Percentiles rank a stretch among this genome's conserved stretches.
Evolutionary conservation across 495 filamentous ascomycete species (phyloP).

Genomic region (Amniculicola lignicola): DNA sequence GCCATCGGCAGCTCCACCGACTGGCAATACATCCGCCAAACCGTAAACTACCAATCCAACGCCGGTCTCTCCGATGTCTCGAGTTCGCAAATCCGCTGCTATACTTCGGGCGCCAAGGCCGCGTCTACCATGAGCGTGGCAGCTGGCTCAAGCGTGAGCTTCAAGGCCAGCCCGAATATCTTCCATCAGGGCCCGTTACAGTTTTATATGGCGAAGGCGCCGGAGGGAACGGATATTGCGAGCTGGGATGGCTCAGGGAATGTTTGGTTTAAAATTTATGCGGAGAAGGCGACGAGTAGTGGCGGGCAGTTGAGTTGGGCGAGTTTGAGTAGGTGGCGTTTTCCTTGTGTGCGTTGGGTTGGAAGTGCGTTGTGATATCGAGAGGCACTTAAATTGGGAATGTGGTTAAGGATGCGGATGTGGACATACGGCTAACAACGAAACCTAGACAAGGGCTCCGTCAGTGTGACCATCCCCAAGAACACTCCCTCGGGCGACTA

Average conservation of each 20-base stretch:
- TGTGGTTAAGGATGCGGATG: no score
- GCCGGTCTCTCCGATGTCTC: slow-evolving; percentile 52
- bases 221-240: slow-evolving; percentile 45
- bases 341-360: no score
- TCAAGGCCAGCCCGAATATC: slow-evolving; percentile 48
- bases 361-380: no score
- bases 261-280: slow-evolving; percentile 54
- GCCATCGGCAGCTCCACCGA: slow-evolving; percentile 33
- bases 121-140: slow-evolving; percentile 45
- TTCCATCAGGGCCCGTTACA: slow-evolving; percentile 52
- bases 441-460: slow-evolving; percentile 22
- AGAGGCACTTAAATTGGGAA: no score
- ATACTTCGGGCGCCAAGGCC: slow-evolving; percentile 44
- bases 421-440: no score
- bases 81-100: slow-evolving; percentile 50
- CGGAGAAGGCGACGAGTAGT: slow-evolving; percentile 13
- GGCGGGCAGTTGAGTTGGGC: slow-evolving; percentile 46
- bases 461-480: slow-evolving; percentile 49
- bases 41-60: slow-evolving; percentile 54
- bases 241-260: slow-evolving; percentile 50
- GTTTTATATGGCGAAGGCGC: slow-evolving; percentile 56
- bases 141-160: slow-evolving; percentile 47
- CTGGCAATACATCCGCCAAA: slow-evolving; percentile 52
- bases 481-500: not conserved
- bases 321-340: slow-evolving; percentile 40